Conservation (phyloP, 139 green algal species). For the Desmodesmus armatus region DNA sequence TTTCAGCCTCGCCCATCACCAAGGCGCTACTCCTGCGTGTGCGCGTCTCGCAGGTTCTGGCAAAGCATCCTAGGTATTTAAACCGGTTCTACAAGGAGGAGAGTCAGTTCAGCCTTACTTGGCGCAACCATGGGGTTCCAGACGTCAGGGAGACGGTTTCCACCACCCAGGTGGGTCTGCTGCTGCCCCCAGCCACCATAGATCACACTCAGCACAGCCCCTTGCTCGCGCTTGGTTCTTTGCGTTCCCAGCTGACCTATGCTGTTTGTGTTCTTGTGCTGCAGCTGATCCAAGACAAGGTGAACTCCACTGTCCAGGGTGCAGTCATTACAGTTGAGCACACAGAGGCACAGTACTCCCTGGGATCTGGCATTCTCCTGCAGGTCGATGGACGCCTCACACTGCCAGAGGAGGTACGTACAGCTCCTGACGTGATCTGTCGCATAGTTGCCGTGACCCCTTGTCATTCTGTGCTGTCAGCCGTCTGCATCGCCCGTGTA, state of each 20-base stretch:
- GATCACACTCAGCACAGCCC: not conserved
- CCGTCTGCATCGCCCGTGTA: no score
- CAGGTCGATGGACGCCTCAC: conserved; percentile 78
- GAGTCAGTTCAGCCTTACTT: conserved; percentile 71
- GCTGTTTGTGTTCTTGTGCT: no score
- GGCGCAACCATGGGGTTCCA: conserved; percentile 55
- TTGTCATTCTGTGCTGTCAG: no score
- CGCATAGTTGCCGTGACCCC: not conserved
- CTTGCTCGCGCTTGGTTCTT: not conserved
- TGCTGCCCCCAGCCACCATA: not conserved
- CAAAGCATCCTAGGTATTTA: conserved; percentile 71
- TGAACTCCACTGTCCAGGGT: conserved; percentile 65
- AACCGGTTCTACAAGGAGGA: conserved; percentile 90
- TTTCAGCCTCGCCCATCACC: no score
- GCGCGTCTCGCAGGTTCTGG: no score
- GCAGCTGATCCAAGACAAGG: conserved; percentile 86
- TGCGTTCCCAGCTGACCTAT: not conserved
- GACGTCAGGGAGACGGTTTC: conserved; percentile 12
- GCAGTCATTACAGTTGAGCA: conserved; percentile 71
- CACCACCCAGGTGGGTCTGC: conserved; percentile 8
- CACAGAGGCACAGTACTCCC: conserved; percentile 86
- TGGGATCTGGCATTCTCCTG: conserved; percentile 81
- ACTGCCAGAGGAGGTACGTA: conserved; percentile 54
- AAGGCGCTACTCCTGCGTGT: no score
- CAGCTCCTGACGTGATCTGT: not conserved